These are phyloP conservation scores for Typha latifolia DNA, from an alignment of 176 grass and related monocot genomes.

Conservation along the genomic window DNA sequence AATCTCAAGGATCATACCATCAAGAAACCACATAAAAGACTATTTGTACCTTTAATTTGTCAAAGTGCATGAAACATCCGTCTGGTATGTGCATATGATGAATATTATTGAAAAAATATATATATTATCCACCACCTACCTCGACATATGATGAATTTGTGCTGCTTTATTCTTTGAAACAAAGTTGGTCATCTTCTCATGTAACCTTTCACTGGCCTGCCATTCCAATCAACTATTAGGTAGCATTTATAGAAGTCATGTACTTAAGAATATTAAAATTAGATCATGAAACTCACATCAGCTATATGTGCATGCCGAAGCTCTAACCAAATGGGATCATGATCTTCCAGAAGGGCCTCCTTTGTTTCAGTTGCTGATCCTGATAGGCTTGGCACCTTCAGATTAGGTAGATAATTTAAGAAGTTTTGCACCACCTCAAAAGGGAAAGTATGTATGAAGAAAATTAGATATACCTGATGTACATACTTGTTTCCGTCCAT, in stretches of 20 bases:
- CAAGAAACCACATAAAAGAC: too few species aligned
- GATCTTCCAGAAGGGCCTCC: constrained; percentile 79
- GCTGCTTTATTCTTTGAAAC: constrained; percentile 92
- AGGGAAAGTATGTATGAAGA: constrained; percentile 15
- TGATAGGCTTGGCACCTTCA: constrained; percentile 48
- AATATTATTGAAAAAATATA: background rate
- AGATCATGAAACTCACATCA: constrained; percentile 60
- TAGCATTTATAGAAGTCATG: constrained; percentile 4
- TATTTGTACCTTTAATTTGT: too few species aligned
- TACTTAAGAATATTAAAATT: background rate
- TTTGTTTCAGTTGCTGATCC: constrained; percentile 65
- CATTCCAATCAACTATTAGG: constrained; percentile 27
- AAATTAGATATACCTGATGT: constrained; percentile 52
- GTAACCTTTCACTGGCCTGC: constrained; percentile 87
- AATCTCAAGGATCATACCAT: too few species aligned
- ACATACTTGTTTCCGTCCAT: constrained; percentile 94
- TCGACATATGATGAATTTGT: constrained; percentile 60
- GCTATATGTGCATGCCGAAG: constrained; percentile 94
- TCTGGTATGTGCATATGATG: background rate
- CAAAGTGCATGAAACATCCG: too few species aligned
- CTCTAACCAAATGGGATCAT: constrained; percentile 88
- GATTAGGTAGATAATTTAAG: background rate
- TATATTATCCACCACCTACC: constrained; percentile 25
- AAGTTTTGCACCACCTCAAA: too few species aligned
- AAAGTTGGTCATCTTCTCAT: constrained; percentile 84